Evolutionary conservation across 352 stramenopile species (phyloP), one percentile per base, ranked within the genome.

Genomic region (Pythium rhizo-oryzae): DNA sequence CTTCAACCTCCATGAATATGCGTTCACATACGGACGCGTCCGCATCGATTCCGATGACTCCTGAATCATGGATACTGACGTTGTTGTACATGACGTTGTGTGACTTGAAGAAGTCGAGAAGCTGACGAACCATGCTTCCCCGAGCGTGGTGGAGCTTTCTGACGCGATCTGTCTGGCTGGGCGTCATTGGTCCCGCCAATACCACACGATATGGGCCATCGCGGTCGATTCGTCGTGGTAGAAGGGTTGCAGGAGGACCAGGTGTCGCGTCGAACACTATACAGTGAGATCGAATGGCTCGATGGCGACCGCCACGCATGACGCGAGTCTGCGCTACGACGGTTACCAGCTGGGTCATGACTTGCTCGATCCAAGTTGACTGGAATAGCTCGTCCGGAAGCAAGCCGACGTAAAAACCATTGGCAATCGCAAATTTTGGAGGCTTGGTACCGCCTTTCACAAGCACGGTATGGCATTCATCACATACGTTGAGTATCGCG

Each of bases 231-330:
- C 56, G 54, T 18, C 54, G 50, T 13, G 69, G 69, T 25, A 75
- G 46, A 5, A 75, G 15, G 5, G 69, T 71, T 5, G 65, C 70
- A 4, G 65, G 49, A 15, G 65, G 61, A 2, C 65, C 65, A 24
- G 65, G 60, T 1, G 64, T 76, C 2, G 64, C 55, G 13, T 76
- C 69, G 41, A 70, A 72, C 3, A 60, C 47, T 30, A 72, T 52
- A n/a, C 70, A 76, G 30, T 76, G 70, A 7, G 70, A 76, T 0
- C 64, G 59, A 9, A 76, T 72, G 1, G 55, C n/a, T 11, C 59
- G 64, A 37, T 76, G 59, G 2, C 28, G n/a, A 8, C 70, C 70
- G 4, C 44, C 21, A 3, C 64, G 39, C 64, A 76, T 72, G 1
- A 76, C 60, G 0, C 70, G 39, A 0, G 64, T 70, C 7, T 72